phyloP scores from a whole-genome alignment of 1,284 basidiomycete genomes.

The Anthracocystis panici-leucophaei region DNA sequence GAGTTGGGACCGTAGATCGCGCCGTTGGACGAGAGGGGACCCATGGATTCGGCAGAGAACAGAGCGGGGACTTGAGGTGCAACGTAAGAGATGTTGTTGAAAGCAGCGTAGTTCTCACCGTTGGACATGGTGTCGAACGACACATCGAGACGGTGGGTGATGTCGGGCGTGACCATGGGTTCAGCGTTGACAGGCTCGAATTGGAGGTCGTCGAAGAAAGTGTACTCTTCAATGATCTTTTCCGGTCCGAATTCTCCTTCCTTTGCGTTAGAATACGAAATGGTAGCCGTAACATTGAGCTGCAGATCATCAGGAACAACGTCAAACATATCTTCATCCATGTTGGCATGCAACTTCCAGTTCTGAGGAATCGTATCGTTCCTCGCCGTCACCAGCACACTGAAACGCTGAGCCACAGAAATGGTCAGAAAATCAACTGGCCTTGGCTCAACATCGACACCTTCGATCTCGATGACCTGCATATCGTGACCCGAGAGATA shows the following conservation, averaged over 20 bases:
- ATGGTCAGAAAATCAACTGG: conserved; percentile 47
- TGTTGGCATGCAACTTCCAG: conserved; percentile 89
- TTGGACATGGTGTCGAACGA: conserved; percentile 72
- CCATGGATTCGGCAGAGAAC: conserved; percentile 51
- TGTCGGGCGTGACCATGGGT: conserved; percentile 68
- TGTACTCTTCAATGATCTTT: conserved; percentile 56
- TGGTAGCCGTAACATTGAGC: conserved; percentile 62
- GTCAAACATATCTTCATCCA: conserved; percentile 76
- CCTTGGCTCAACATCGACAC: conserved; percentile 47
- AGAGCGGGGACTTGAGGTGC: conserved; percentile 61
- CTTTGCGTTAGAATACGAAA: conserved; percentile 52
- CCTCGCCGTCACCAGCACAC: conserved; percentile 72
- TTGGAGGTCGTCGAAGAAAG: conserved; percentile 71
- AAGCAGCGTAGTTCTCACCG: conserved; percentile 65
- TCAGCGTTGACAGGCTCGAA: conserved; percentile 69
- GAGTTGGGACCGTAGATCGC: conserved; percentile 50
- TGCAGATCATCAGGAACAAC: conserved; percentile 56
- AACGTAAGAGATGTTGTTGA: conserved; percentile 74
- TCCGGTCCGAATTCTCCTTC: conserved; percentile 33
- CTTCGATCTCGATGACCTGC: conserved; percentile 62
- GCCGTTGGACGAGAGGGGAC: conserved; percentile 68
- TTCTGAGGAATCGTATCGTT: conserved; percentile 82
- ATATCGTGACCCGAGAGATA: conserved; percentile 47
- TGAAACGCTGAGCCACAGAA: conserved; percentile 56
- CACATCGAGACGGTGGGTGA: conserved; percentile 70